phyloP scores from a whole-genome alignment of 139 green algal genomes.

The Coccomyxa sp. region DNA sequence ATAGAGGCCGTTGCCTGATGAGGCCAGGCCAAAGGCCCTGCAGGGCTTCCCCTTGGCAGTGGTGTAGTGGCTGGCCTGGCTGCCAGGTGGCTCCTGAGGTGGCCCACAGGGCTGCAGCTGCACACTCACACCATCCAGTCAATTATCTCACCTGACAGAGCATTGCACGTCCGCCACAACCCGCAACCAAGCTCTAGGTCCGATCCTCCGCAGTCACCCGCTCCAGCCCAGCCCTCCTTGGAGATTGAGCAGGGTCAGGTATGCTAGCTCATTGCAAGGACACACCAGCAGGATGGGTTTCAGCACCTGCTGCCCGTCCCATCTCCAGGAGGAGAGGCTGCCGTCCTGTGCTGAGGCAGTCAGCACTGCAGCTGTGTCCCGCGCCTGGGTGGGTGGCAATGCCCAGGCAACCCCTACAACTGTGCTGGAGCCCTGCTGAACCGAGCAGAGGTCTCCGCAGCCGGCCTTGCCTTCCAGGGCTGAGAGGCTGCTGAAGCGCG shows the following conservation, averaged over 20 bases:
- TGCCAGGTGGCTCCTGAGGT: too few relatives aligned
- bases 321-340: neutral
- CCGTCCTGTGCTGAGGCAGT: neutral
- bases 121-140: too few relatives aligned
- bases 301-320: neutral
- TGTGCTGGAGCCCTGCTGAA: neutral
- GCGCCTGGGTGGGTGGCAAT: too few relatives aligned
- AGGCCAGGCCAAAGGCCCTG: neutral
- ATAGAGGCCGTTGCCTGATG: neutral
- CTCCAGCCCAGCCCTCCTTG: too few relatives aligned
- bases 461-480: neutral
- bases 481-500: neutral
- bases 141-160: too few relatives aligned
- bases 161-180: too few relatives aligned
- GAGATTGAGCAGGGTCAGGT: too few relatives aligned
- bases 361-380: neutral
- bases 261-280: too few relatives aligned
- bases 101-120: too few relatives aligned
- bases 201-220: too few relatives aligned
- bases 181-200: too few relatives aligned
- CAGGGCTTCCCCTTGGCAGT: neutral
- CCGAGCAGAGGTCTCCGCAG: neutral
- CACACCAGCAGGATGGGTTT: too few relatives aligned
- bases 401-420: neutral
- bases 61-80: neutral